These are phyloP conservation scores for rapeseed (Brassica napus) DNA, from an alignment of 345 rosid genomes.

Conservation along the genomic window Da-Ae NC_063446.1:28304001-28304500, in stretches of 20 bases:
- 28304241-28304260: background rate
- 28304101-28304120: too few relatives aligned
- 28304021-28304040: background rate
- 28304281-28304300: too few relatives aligned
- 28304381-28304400: background rate
- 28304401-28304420: background rate
- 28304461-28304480: background rate
- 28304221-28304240: too few relatives aligned
- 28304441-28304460: background rate
- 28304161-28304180: background rate
- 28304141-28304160: background rate
- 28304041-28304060: background rate
- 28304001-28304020: background rate
- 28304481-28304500: background rate
- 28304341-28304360: background rate
- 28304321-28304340: background rate
- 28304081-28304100: too few relatives aligned
- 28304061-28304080: background rate
- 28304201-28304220: background rate
- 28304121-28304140: background rate
- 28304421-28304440: background rate
- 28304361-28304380: background rate
- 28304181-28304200: background rate
- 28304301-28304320: background rate
- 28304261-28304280: background rate